phyloP scores from a whole-genome alignment of 306 rosid genomes.

The Datisca glomerata region DNA sequence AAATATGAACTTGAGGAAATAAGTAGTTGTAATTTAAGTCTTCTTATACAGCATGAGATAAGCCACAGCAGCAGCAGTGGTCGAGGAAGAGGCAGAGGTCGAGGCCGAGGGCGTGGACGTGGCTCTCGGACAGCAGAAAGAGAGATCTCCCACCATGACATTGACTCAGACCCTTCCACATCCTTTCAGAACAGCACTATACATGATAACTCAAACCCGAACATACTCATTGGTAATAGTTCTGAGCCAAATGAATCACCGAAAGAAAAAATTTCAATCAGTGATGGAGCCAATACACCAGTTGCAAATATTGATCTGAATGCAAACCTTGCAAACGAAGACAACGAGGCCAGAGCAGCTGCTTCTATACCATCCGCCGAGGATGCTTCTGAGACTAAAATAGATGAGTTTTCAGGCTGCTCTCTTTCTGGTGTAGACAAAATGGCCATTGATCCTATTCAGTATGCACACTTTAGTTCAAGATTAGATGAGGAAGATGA shows the following conservation, averaged over 20 bases:
- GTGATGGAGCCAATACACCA: slow-evolving; percentile 33
- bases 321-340: slow-evolving; percentile 34
- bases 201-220: slow-evolving; percentile 24
- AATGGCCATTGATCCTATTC: slow-evolving; percentile 84
- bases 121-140: slow-evolving; percentile 45
- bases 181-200: slow-evolving; percentile 38
- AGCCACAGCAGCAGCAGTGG: slow-evolving; percentile 50
- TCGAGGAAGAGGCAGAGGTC: slow-evolving; percentile 87
- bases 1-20: too few species aligned
- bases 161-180: slow-evolving; percentile 57
- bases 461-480: slow-evolving; percentile 54
- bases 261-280: slow-evolving; percentile 25
- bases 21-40: too few species aligned
- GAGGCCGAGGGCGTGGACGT: slow-evolving; percentile 93
- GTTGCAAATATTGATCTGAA: slow-evolving; percentile 42
- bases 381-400: slow-evolving; percentile 41
- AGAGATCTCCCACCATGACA: slow-evolving; percentile 39
- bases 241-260: slow-evolving; percentile 27
- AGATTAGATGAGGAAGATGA: slow-evolving; percentile 81
- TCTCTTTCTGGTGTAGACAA: slow-evolving; percentile 81
- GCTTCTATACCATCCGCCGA: slow-evolving; percentile 26
- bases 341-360: slow-evolving; percentile 13
- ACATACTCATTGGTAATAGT: slow-evolving; percentile 27
- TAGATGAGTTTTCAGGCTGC: slow-evolving; percentile 77
- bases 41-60: slow-evolving; percentile 56